phyloP scores from a whole-genome alignment of 306 rosid species.

The Cicer arietinum region DNA sequence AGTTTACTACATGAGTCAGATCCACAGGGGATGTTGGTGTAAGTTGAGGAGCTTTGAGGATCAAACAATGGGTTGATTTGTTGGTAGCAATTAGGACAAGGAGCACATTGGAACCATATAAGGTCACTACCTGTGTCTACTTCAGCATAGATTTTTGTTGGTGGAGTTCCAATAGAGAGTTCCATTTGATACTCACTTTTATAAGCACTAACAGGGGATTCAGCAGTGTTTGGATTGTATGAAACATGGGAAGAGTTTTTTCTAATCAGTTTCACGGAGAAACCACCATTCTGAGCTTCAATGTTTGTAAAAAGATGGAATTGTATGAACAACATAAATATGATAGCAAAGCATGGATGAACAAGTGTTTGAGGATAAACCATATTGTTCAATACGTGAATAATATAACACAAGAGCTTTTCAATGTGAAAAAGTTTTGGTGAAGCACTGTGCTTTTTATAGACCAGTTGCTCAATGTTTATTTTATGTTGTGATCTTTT shows the following conservation, averaged over 20 bases:
- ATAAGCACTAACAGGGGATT: not conserved
- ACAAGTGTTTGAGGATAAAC: not conserved
- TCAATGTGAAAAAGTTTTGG: not conserved
- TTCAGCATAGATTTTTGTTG: slow-evolving; percentile 38
- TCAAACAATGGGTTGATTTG: slow-evolving; percentile 48
- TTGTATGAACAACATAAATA: not conserved
- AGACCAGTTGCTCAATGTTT: too few relatives aligned
- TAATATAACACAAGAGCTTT: not conserved
- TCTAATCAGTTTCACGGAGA: too few relatives aligned
- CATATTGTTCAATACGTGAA: not conserved
- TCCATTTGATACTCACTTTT: slow-evolving; percentile 45
- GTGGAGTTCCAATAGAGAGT: slow-evolving; percentile 54
- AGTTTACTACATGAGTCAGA: slow-evolving; percentile 39
- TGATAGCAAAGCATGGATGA: not conserved
- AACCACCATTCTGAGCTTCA: not conserved
- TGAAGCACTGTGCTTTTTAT: not conserved
- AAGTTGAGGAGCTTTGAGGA: slow-evolving; percentile 50
- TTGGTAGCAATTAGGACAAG: slow-evolving; percentile 50
- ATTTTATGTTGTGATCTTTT: too few relatives aligned
- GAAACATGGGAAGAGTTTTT: not conserved
- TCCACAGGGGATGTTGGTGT: slow-evolving; percentile 36
- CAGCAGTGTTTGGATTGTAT: not conserved
- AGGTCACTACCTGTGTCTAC: slow-evolving; percentile 56
- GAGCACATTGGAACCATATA: slow-evolving; percentile 53
- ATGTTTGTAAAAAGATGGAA: not conserved